Evolutionary conservation across 768 basidiomycete genomes (phyloP).

Genomic region (Termitomyces sp.): DNA sequence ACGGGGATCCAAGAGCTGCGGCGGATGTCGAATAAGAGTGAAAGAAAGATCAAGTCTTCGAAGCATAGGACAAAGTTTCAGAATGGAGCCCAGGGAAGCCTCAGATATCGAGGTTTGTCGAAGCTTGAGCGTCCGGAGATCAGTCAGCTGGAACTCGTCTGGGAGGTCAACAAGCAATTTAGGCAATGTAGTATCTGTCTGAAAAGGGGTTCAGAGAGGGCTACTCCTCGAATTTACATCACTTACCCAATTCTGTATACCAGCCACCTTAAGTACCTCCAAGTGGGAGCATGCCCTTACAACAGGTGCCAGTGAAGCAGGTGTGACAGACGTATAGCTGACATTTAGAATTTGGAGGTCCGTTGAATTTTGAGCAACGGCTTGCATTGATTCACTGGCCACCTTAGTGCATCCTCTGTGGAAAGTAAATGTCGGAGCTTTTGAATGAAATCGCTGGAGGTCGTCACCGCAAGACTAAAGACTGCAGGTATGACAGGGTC

Average conservation of each 20-base stretch:
- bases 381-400: constrained; percentile 42
- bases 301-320: constrained; percentile 42
- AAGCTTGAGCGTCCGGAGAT: constrained; percentile 54
- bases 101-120: constrained; percentile 53
- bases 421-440: constrained; percentile 3
- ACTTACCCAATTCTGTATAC: constrained; percentile 58
- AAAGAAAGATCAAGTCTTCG: constrained; percentile 62
- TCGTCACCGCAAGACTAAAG: constrained; percentile 52
- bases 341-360: constrained; percentile 49
- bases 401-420: constrained; percentile 59
- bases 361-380: constrained; percentile 37
- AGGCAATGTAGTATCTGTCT: constrained; percentile 57
- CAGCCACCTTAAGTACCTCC: constrained; percentile 59
- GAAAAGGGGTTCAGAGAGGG: not conserved
- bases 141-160: constrained; percentile 27
- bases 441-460: not conserved
- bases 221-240: not conserved
- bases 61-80: constrained; percentile 46
- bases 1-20: constrained; percentile 11
- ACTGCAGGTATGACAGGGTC: constrained; percentile 38
- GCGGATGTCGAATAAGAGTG: constrained; percentile 45
- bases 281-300: constrained; percentile 33
- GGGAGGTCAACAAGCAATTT: constrained; percentile 35
- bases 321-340: constrained; percentile 55
- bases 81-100: constrained; percentile 35